These are phyloP conservation scores for Cafeteria roenbergensis DNA, from an alignment of 108 stramenopile genomes.

Conservation along the genomic window DNA sequence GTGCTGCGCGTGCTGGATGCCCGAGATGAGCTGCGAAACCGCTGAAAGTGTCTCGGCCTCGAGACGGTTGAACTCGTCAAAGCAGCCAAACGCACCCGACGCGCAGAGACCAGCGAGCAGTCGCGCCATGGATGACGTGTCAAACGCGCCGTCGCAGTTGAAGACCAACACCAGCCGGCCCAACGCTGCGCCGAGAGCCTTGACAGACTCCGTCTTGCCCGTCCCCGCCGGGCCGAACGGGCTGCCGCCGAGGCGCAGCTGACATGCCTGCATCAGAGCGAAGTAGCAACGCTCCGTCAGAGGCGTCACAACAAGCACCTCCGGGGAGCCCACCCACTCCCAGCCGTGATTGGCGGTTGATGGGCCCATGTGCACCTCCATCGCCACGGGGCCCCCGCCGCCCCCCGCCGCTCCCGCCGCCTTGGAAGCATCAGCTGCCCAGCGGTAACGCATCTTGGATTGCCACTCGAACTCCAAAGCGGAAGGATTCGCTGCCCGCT, in stretches of 20 bases:
- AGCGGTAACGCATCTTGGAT: constrained; percentile 73
- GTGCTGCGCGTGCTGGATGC: constrained; percentile 77
- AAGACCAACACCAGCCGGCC: constrained; percentile 92
- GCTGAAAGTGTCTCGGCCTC: constrained; percentile 89
- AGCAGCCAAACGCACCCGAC: constrained; percentile 84
- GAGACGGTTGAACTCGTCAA: constrained; percentile 97
- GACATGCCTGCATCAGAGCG: constrained; percentile 85
- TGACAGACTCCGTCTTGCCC: constrained; percentile 95
- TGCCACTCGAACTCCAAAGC: constrained; percentile 73
- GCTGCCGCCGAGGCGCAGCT: constrained; percentile 86
- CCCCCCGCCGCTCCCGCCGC: neutral
- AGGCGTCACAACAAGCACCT: constrained; percentile 89
- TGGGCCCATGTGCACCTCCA: neutral
- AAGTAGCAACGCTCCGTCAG: constrained; percentile 93
- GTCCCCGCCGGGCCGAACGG: constrained; percentile 98
- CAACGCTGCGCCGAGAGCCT: constrained; percentile 83
- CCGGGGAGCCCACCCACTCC: constrained; percentile 94
- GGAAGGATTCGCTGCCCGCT: neutral
- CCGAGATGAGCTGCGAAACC: constrained; percentile 85
- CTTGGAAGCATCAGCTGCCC: constrained; percentile 40
- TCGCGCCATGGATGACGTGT: constrained; percentile 91
- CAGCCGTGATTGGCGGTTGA: constrained; percentile 64
- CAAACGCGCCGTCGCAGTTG: constrained; percentile 92
- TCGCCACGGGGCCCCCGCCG: too few species aligned
- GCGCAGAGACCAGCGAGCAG: constrained; percentile 91